Base-by-base conservation (phyloP, 768 basidiomycete species). In the Collybiopsis confluens region DNA sequence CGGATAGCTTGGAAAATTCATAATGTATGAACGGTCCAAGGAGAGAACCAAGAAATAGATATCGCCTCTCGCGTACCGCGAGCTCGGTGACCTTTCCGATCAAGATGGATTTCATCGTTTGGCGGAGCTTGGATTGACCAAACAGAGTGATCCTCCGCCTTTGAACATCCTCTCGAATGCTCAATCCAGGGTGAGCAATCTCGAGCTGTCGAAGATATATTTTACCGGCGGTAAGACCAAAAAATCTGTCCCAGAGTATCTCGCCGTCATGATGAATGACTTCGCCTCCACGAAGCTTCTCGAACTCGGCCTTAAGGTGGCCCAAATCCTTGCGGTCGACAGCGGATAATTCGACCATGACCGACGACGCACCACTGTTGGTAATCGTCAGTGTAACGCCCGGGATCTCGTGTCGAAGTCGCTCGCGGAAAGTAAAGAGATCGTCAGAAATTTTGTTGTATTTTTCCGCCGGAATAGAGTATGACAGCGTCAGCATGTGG, bases 181-280 rank as follows among this genome's bases (percentile, higher is more conserved):
- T 61, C 20, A 87, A 66, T 0, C 67, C 71, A 0, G 69, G 65
- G 43, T 76, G 61, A 9, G 58, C 54, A 1, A 53, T 56, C 52
- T 80, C 71, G 10, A 90, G 52, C 0, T 70, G 63, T 0, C 68
- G 59, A 44, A 91, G 49, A 62, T 77, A 89, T 0, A 13, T 20
- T 0, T 44, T 37, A 0, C 86, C 86, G 5, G 66, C 65, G 0
- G 59, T 54, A 3, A 70, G 57, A 20, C 62, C 61, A 56, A 92
- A 85, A 65, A 80, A 90, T 3, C 73, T 69, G 55, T 90, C 84
- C 88, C 88, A 92, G 7, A 79, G 68, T 1, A 73, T 67, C 37
- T 77, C 76, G 26, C 76, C 80, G 42, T 81, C 74, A 16, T 77
- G 60, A 24, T 67, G 72, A 30, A 88, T 64, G 2, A 76, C 68